Evolutionary conservation across 805 yeast genomes (phyloP).

Genomic region (Metschnikowia baotianmanensis): DNA sequence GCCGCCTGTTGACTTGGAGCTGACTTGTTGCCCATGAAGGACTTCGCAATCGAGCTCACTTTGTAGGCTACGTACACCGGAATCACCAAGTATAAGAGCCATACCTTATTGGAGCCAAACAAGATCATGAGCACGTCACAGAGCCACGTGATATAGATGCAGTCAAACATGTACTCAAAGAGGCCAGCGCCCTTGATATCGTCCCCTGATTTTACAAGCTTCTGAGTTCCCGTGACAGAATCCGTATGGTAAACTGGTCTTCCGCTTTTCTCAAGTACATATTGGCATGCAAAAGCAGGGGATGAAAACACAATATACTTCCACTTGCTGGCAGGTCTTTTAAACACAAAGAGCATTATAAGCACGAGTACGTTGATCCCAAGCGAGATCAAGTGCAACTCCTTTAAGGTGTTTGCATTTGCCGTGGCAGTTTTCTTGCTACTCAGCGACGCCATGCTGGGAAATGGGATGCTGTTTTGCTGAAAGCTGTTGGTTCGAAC

Average conservation of each 20-base stretch:
- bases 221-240: constrained; percentile 26
- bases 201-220: constrained; percentile 53
- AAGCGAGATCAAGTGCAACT: constrained; percentile 35
- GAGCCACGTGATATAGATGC: constrained; percentile 62
- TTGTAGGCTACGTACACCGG: constrained; percentile 55
- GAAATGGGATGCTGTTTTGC: not conserved
- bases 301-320: constrained; percentile 31
- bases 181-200: constrained; percentile 63
- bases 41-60: constrained; percentile 35
- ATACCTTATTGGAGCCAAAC: constrained; percentile 56
- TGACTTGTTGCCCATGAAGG: constrained; percentile 15
- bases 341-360: constrained; percentile 11
- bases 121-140: constrained; percentile 52
- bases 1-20: constrained; percentile 2
- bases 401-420: constrained; percentile 38
- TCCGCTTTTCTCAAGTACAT: constrained; percentile 56
- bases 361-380: constrained; percentile 16
- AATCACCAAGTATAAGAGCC: constrained; percentile 52
- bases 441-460: constrained; percentile 55
- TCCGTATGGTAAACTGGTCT: constrained; percentile 52
- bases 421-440: constrained; percentile 50
- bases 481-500: not conserved
- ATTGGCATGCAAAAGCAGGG: constrained; percentile 45
- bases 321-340: constrained; percentile 18
- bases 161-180: constrained; percentile 70